phyloP scores from a whole-genome alignment of 1,284 basidiomycete species.

The Lignosus rhinocerotis region DNA sequence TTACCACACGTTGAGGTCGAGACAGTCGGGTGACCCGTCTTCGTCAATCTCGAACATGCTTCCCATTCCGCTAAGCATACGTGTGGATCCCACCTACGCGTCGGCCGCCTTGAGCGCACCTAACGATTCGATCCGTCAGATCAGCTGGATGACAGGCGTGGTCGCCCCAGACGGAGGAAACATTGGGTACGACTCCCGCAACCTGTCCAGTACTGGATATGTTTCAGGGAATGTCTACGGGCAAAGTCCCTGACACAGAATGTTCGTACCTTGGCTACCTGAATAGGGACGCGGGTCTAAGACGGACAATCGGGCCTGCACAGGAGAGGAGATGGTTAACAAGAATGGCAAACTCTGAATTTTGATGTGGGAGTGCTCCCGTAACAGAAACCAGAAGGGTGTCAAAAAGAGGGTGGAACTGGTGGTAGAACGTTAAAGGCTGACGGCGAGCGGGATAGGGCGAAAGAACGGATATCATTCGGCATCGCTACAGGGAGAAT shows the following conservation, averaged over 20 bases:
- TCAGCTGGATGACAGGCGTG: slow-evolving; percentile 7
- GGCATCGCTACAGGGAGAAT: background rate
- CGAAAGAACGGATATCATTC: slow-evolving; percentile 1
- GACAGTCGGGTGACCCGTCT: slow-evolving; percentile 16
- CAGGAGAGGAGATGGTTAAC: slow-evolving; percentile 1
- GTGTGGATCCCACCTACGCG: slow-evolving; percentile 3
- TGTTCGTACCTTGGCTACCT: slow-evolving; percentile 7
- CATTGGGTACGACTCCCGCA: background rate
- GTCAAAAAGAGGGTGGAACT: background rate
- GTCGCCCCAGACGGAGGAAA: slow-evolving; percentile 1
- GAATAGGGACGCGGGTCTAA: slow-evolving; percentile 3
- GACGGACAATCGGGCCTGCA: slow-evolving; percentile 1
- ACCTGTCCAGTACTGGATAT: slow-evolving; percentile 6
- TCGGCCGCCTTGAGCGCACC: slow-evolving; percentile 14
- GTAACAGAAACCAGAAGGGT: background rate
- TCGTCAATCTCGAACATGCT: slow-evolving; percentile 1
- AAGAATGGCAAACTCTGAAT: background rate
- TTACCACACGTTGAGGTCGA: slow-evolving; percentile 13
- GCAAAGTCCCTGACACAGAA: background rate
- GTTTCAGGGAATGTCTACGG: background rate
- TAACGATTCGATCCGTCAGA: slow-evolving; percentile 4
- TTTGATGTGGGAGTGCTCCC: background rate
- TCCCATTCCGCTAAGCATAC: slow-evolving; percentile 8
- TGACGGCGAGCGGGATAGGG: background rate
- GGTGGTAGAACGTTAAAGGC: background rate